Evolutionary conservation across 1,284 basidiomycete genomes (phyloP), one percentile per base, ranked within the genome.

Genomic region (Tausonia pullulans): DNA sequence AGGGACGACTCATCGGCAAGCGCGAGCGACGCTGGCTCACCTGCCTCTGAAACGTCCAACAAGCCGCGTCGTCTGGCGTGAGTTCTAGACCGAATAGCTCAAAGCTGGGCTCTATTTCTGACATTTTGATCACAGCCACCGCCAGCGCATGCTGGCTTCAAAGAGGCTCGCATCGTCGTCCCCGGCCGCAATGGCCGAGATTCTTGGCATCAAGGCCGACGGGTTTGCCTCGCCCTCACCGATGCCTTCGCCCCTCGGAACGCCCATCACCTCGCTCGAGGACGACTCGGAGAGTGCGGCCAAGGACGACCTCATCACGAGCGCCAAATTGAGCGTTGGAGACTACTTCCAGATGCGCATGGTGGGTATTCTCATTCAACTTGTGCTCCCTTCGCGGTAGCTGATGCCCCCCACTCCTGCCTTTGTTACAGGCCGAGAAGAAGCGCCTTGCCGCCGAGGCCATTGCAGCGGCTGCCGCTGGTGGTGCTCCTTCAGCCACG

Each of bases 341-440:
- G 65, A 66, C 16, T 66, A 66, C 61, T 66, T 66, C 65, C 62
- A 66, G 57, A 14, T 39, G 45, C 46, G 57, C 46, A 66, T 66
- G 65, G 65, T 60, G 58, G 63, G 53, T 50, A 64, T 60, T 49
- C 16, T 45, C 43, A 48, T 27, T 27, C 27, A 27, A 27, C 27
- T 27, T 27, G 27, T 27, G 27, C 27, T 27, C 27, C 27, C 27
- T 27, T 27, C 27, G 27, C 27, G 27, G 27, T 27, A 27, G 27
- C 27, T 27, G 27, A 27, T 27, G 27, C 27, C 27, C 27, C 27
- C 27, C 27, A 27, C 27, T 27, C 1, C 27, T 27, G 27, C 27
- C 27, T 27, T 27, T 27, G 27, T 27, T 27, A 27, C 27, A 45
- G 51, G 62, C 62, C 1, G 60, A 59, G 62, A 61, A 60, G 53